Percentiles rank a stretch among this genome's conserved stretches.
phyloP scores from a whole-genome alignment of 805 yeast species.

The Metschnikowia cubensis region DNA sequence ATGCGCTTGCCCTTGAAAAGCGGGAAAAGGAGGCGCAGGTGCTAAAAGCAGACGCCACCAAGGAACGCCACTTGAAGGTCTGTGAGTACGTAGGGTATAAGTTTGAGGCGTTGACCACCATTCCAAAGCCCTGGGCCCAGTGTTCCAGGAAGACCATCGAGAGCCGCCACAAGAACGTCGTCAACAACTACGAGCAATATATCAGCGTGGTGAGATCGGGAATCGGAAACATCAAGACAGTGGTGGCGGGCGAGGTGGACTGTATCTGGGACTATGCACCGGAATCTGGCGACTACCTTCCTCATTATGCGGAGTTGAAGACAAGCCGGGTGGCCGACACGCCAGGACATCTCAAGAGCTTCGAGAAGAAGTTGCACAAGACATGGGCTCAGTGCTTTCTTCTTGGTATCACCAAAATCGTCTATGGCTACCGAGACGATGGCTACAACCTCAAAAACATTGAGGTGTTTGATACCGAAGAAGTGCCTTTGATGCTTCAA shows the following conservation, averaged over 20 bases:
- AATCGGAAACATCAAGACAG: slow-evolving; percentile 63
- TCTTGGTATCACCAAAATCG: slow-evolving; percentile 74
- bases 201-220: slow-evolving; percentile 81
- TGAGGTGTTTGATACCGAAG: slow-evolving; percentile 74
- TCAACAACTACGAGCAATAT: slow-evolving; percentile 73
- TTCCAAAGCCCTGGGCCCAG: slow-evolving; percentile 71
- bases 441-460: slow-evolving; percentile 57
- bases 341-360: slow-evolving; percentile 54
- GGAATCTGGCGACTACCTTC: slow-evolving; percentile 43
- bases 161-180: slow-evolving; percentile 52
- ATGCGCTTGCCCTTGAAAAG: slow-evolving; percentile 33
- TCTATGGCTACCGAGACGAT: slow-evolving; percentile 86
- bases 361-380: slow-evolving; percentile 71
- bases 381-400: slow-evolving; percentile 95
- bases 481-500: slow-evolving; percentile 68
- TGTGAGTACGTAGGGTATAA: slow-evolving; percentile 72
- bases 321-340: slow-evolving; percentile 57
- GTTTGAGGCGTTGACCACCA: slow-evolving; percentile 75
- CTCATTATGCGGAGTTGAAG: slow-evolving; percentile 83
- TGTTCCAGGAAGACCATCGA: slow-evolving; percentile 67
- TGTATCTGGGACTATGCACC: slow-evolving; percentile 83
- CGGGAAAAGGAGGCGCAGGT: slow-evolving; percentile 19
- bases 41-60: slow-evolving; percentile 15
- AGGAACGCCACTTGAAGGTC: slow-evolving; percentile 30
- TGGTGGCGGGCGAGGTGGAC: slow-evolving; percentile 89